These are phyloP conservation scores for Colletotrichum sp. DNA, from an alignment of 2,329 filamentous ascomycete genomes.

Conservation along the genomic window DNA sequence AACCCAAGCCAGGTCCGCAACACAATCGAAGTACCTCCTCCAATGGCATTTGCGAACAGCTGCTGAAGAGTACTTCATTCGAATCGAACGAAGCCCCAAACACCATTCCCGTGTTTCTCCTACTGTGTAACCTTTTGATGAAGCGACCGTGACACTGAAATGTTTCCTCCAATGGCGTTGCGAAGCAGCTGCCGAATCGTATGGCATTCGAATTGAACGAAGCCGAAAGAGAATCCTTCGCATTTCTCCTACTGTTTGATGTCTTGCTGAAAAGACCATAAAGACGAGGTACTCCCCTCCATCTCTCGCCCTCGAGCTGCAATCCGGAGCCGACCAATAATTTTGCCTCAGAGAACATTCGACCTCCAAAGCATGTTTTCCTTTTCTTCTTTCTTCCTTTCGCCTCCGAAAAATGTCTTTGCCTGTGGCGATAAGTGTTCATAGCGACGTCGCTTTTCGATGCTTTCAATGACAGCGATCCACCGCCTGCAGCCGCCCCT, in stretches of 20 bases:
- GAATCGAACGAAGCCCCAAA: background rate
- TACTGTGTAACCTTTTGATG: background rate
- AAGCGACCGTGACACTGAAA: too few relatives aligned
- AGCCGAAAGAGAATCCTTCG: too few relatives aligned
- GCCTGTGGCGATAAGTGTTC: too few relatives aligned
- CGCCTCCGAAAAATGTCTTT: rapidly evolving
- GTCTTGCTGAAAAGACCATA: background rate
- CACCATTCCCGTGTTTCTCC: background rate
- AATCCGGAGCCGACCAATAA: background rate
- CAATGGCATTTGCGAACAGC: background rate
- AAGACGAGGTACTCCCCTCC: background rate
- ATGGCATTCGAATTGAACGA: too few relatives aligned
- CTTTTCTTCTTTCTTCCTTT: background rate
- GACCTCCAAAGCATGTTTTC: background rate
- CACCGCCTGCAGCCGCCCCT: background rate
- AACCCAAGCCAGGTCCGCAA: background rate
- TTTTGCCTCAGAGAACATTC: background rate
- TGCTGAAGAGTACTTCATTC: too few relatives aligned
- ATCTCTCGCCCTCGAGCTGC: background rate
- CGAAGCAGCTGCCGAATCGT: too few relatives aligned
- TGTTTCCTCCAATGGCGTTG: too few relatives aligned
- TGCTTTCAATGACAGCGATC: background rate
- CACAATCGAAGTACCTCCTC: background rate
- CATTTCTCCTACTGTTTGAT: too few relatives aligned
- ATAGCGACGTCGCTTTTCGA: background rate